Evolutionary conservation across 1,284 basidiomycete species (phyloP).

Genomic region (Amylostereum chailletii): DNA sequence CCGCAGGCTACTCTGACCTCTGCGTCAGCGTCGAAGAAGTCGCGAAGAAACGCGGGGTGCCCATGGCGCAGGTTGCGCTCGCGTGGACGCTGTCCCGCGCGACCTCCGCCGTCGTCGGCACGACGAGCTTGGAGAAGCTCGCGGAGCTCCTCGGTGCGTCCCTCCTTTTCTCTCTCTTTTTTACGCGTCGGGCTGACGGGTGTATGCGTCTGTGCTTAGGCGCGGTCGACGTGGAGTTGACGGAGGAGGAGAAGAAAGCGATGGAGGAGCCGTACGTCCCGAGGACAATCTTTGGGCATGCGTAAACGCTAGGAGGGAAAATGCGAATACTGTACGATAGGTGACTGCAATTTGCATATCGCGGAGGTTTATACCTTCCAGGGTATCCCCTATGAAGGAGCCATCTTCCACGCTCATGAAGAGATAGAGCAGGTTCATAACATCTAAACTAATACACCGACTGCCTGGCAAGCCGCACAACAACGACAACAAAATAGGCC

Average conservation of each 20-base stretch:
- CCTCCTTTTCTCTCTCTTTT: not conserved
- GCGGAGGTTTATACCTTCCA: too few relatives aligned
- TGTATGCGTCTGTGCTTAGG: too few relatives aligned
- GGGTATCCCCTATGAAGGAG: too few relatives aligned
- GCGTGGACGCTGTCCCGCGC: not conserved
- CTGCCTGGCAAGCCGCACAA: not conserved
- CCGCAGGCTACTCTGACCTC: too few relatives aligned
- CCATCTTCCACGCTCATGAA: too few relatives aligned
- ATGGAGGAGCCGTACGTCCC: not conserved
- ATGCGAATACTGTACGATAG: too few relatives aligned
- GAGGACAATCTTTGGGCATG: not conserved
- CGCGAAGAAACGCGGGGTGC: not conserved
- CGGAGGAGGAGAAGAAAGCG: not conserved
- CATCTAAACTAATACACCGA: too few relatives aligned
- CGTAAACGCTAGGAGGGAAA: not conserved
- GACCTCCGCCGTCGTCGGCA: not conserved
- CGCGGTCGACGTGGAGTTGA: not conserved
- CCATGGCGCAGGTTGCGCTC: constrained; percentile 1
- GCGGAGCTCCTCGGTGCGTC: not conserved
- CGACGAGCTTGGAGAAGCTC: not conserved
- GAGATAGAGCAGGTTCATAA: too few relatives aligned
- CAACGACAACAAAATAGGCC: not conserved
- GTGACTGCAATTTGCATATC: too few relatives aligned
- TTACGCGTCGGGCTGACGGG: too few relatives aligned
- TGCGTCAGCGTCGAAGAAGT: not conserved